A percentile compares a stretch with the other conserved stretches of the same genome.
Evolutionary conservation across 176 grass and related monocot genomes (phyloP).

Genomic region (Cenchrus fungigraminus): DNA sequence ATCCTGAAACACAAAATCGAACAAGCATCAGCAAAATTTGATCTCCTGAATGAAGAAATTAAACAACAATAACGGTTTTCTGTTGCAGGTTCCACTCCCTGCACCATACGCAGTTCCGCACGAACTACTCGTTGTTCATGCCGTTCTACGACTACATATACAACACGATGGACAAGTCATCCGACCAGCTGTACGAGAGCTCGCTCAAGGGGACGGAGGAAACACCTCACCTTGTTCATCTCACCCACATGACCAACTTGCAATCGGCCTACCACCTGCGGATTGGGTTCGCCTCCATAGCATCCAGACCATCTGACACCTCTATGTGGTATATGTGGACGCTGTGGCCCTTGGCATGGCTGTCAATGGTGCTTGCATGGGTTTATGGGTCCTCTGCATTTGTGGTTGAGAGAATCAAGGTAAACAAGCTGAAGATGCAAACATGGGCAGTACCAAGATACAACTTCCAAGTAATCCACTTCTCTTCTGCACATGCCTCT

Average conservation of each 20-base stretch:
- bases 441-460: conserved; percentile 91
- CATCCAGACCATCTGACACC: conserved; percentile 63
- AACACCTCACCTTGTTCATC: conserved; percentile 68
- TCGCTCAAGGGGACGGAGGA: conserved; percentile 74
- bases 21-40: background rate
- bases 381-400: conserved; percentile 75
- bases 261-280: conserved; percentile 76
- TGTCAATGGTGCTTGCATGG: conserved; percentile 74
- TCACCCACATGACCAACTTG: conserved; percentile 82
- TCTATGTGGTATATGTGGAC: conserved; percentile 65
- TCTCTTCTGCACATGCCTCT: background rate
- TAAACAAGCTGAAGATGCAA: conserved; percentile 72
- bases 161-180: conserved; percentile 81
- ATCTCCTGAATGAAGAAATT: background rate
- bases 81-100: conserved; percentile 84
- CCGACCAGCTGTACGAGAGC: conserved; percentile 74
- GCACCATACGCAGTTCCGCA: conserved; percentile 95
- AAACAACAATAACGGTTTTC: background rate
- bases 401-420: conserved; percentile 74
- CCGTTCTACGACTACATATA: conserved; percentile 96
- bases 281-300: conserved; percentile 83
- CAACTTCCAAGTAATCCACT: conserved; percentile 76
- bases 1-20: background rate
- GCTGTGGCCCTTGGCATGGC: conserved; percentile 63
- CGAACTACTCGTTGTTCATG: conserved; percentile 95